Percentiles rank a stretch among this genome's conserved stretches.
phyloP scores from a whole-genome alignment of 371 early-diverging fungal genomes.

The Rhizopus arrhizus region DNA sequence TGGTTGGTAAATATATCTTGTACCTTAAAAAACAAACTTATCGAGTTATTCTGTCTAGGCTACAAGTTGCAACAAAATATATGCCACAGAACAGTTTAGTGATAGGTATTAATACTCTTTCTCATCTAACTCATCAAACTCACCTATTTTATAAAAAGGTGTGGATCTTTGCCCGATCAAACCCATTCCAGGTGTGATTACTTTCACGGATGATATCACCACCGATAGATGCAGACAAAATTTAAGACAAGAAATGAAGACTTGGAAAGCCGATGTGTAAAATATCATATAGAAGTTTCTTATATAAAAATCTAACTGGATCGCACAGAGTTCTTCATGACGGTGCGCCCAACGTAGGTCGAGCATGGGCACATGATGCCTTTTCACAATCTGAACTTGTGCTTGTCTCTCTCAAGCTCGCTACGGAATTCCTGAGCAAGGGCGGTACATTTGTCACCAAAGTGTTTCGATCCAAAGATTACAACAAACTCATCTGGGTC shows the following conservation, averaged over 20 bases:
- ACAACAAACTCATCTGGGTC: slow-evolving; percentile 97
- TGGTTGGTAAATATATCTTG: slow-evolving; percentile 81
- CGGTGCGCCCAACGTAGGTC: slow-evolving; percentile 99
- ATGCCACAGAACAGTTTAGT: slow-evolving; percentile 94
- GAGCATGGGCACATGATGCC: slow-evolving; percentile 98
- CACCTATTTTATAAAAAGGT: slow-evolving; percentile 53
- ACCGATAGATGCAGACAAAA: slow-evolving; percentile 89
- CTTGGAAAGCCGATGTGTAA: slow-evolving; percentile 98
- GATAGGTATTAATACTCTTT: slow-evolving; percentile 62
- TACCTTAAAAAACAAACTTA: slow-evolving; percentile 7
- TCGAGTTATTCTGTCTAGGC: slow-evolving; percentile 37
- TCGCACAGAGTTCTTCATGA: slow-evolving; percentile 91
- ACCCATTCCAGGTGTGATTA: slow-evolving; percentile 95
- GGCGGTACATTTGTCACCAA: slow-evolving; percentile 99
- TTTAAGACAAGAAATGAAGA: slow-evolving; percentile 88
- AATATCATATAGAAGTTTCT: slow-evolving; percentile 16
- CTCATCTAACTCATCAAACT: background rate
- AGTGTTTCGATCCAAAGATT: slow-evolving; percentile 99
- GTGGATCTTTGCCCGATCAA: slow-evolving; percentile 98
- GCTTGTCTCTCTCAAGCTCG: slow-evolving; percentile 93
- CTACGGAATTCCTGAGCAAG: slow-evolving; percentile 92
- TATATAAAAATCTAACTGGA: background rate
- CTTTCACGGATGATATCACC: slow-evolving; percentile 98
- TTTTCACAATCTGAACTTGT: slow-evolving; percentile 98
- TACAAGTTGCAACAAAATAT: slow-evolving; percentile 96